A percentile compares a stretch with the other conserved stretches of the same genome.
Conservation (phyloP, 2,329 filamentous ascomycete genomes). For the Aspergillus thermomutatus region DNA sequence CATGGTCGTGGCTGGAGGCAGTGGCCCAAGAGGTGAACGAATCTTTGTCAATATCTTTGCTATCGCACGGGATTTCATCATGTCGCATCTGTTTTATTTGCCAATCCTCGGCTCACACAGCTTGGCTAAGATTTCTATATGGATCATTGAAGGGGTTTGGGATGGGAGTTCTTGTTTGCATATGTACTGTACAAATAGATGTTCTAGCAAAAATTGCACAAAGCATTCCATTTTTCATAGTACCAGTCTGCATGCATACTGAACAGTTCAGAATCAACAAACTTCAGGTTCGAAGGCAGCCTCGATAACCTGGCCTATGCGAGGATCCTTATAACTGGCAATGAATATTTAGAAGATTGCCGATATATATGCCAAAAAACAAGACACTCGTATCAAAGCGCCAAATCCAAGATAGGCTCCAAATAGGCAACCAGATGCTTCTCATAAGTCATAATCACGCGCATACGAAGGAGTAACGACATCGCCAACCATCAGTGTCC, state of each 20-base stretch:
- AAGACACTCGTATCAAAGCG: not conserved
- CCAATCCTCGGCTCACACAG: conserved; percentile 5
- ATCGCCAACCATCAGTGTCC: conserved; percentile 41
- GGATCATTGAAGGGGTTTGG: conserved; percentile 12
- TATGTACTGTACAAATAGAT: conserved; percentile 21
- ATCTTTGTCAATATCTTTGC: not conserved
- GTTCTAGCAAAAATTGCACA: conserved; percentile 1
- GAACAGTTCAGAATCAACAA: not conserved
- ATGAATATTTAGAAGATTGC: not conserved
- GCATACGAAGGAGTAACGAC: conserved; percentile 30
- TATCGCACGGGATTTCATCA: conserved; percentile 7
- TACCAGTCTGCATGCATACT: not conserved
- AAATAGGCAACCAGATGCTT: not conserved
- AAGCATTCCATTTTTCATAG: not conserved
- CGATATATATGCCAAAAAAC: no score
- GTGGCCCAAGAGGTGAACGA: conserved; percentile 56
- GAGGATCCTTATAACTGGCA: not conserved
- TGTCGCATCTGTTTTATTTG: conserved; percentile 14
- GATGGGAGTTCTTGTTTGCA: conserved; percentile 13
- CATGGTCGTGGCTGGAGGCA: conserved; percentile 73
- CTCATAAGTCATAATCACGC: conserved; percentile 9
- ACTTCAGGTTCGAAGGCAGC: not conserved
- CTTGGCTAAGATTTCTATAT: conserved; percentile 5
- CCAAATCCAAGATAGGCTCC: not conserved
- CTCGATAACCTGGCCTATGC: not conserved